Conservation (phyloP, 257 asterid genomes). For the Petrea volubilis region DNA sequence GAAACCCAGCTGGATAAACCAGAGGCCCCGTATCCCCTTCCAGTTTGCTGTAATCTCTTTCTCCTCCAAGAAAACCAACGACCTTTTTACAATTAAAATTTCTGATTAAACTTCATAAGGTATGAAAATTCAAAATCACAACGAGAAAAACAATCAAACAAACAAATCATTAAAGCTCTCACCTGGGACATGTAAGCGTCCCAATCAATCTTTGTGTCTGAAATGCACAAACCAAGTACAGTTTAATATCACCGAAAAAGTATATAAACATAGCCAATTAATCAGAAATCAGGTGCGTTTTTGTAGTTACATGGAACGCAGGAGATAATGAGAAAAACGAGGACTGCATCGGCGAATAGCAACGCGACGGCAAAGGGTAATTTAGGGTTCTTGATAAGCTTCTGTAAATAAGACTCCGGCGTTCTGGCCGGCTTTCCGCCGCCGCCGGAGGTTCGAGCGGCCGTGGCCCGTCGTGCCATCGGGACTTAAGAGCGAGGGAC, state of each 20-base stretch:
- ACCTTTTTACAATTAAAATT: constrained; percentile 36
- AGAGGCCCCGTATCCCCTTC: constrained; percentile 96
- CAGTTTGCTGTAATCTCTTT: constrained; percentile 86
- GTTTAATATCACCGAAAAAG: not conserved
- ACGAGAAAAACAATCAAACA: not conserved
- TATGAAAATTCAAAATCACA: not conserved
- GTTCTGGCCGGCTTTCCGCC: constrained; percentile 6
- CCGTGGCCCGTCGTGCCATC: constrained; percentile 35
- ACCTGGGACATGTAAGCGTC: constrained; percentile 92
- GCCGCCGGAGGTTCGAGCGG: constrained; percentile 35
- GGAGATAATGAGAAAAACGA: constrained; percentile 55
- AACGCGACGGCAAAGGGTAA: constrained; percentile 41
- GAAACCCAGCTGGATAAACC: constrained; percentile 98
- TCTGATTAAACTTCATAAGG: not conserved
- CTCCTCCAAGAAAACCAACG: constrained; percentile 69
- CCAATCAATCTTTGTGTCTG: constrained; percentile 91
- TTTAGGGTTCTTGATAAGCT: constrained; percentile 32
- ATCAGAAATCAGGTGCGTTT: not conserved
- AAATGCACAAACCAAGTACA: constrained; percentile 7
- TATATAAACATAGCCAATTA: not conserved
- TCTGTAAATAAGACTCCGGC: constrained; percentile 19
- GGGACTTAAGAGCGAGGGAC: not conserved
- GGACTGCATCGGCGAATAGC: constrained; percentile 55
- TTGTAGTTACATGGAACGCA: constrained; percentile 66
- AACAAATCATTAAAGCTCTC: not conserved